These are phyloP conservation scores for Aspergillus sp. DNA, from an alignment of 2,329 filamentous ascomycete species.

Conservation along the genomic window DNA sequence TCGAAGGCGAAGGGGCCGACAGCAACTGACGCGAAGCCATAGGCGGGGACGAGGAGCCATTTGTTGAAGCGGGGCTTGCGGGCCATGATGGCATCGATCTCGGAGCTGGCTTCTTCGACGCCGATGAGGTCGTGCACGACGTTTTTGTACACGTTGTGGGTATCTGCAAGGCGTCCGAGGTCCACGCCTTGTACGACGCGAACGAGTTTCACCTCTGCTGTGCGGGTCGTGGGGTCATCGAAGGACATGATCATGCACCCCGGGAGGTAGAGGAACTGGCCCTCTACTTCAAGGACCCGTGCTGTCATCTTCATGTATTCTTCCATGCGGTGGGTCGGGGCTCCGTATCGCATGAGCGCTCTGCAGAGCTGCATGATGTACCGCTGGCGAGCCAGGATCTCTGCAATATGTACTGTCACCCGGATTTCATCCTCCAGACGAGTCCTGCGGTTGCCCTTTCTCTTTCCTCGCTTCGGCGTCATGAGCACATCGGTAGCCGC, in stretches of 20 bases:
- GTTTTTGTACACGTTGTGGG: conserved; percentile 55
- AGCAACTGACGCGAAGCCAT: conserved; percentile 74
- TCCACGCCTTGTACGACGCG: conserved; percentile 51
- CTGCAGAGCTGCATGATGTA: conserved; percentile 86
- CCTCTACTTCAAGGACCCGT: conserved; percentile 83
- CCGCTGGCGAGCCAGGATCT: conserved; percentile 77
- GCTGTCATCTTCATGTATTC: conserved; percentile 91
- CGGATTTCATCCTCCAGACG: conserved; percentile 57
- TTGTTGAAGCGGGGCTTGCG: conserved; percentile 60
- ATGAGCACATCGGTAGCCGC: conserved; percentile 30
- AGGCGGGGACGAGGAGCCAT: conserved; percentile 66
- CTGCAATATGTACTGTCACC: conserved; percentile 67
- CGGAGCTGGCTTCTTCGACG: conserved; percentile 51
- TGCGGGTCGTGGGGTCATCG: conserved; percentile 58
- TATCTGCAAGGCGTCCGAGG: conserved; percentile 51
- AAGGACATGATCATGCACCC: conserved; percentile 97
- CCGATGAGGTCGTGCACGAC: conserved; percentile 55
- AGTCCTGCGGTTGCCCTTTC: conserved; percentile 29
- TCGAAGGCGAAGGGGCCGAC: conserved; percentile 84
- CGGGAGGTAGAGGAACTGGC: conserved; percentile 89
- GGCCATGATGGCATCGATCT: conserved; percentile 60
- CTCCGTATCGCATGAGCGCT: conserved; percentile 88
- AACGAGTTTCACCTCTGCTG: conserved; percentile 54
- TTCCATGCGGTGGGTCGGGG: conserved; percentile 89
- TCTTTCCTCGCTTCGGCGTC: conserved; percentile 27